Evolutionary conservation across 495 filamentous ascomycete genomes (phyloP).

Genomic region (Penicillium psychrofluorescens): DNA sequence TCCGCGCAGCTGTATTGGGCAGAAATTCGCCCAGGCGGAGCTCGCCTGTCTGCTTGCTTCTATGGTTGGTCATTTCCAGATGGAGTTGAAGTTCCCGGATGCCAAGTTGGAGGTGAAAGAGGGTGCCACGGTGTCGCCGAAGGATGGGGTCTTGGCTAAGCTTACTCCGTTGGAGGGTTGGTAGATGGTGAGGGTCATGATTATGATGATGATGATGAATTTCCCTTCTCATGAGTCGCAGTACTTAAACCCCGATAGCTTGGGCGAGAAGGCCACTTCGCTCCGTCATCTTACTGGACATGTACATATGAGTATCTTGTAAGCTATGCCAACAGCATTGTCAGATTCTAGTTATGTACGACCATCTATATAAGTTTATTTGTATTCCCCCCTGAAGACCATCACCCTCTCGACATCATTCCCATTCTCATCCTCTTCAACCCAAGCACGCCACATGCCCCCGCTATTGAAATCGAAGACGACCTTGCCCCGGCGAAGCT

Average conservation of each 20-base stretch:
- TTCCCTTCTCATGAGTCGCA: too few relatives aligned
- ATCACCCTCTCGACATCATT: conserved; percentile 46
- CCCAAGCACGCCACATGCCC: conserved; percentile 82
- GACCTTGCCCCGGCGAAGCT: conserved; percentile 40
- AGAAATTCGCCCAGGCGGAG: conserved; percentile 75
- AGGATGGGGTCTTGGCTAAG: conserved; percentile 54
- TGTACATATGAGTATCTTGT: too few relatives aligned
- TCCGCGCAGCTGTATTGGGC: conserved; percentile 74
- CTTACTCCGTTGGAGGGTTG: conserved; percentile 59
- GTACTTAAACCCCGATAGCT: too few relatives aligned
- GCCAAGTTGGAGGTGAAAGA: conserved; percentile 50
- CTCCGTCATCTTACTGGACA: too few relatives aligned
- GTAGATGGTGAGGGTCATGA: conserved; percentile 24
- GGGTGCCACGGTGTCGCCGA: conserved; percentile 55
- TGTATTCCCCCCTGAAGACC: conserved; percentile 50
- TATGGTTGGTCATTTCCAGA: conserved; percentile 62
- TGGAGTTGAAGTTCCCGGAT: conserved; percentile 54
- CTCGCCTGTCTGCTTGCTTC: conserved; percentile 75
- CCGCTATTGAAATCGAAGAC: conserved; percentile 78
- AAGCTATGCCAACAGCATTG: too few relatives aligned
- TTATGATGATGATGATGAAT: too few relatives aligned
- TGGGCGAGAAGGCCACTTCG: too few relatives aligned
- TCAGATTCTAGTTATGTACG: too few relatives aligned
- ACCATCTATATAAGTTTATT: background rate
- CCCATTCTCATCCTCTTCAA: conserved; percentile 63